Base-by-base conservation (phyloP, 2,329 filamentous ascomycete species). In the Cryphonectria radicalis region DNA sequence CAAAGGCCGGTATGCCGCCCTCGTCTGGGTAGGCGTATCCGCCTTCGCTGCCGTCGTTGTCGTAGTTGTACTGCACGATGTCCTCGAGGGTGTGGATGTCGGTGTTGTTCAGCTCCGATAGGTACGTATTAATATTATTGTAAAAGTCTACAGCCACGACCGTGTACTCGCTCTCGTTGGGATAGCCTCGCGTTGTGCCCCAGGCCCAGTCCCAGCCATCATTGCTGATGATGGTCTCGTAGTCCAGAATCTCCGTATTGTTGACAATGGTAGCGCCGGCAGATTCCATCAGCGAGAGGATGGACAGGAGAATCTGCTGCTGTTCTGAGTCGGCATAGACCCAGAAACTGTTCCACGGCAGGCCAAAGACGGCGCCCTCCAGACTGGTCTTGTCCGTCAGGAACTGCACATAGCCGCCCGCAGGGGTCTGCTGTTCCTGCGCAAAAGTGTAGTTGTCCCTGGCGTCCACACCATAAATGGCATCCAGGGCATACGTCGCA, bases 151-250 rank as follows among this genome's bases (percentile, higher is more conserved):
- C 88, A 78, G 93, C 93, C 74, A 94, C 84, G 65, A 91, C 88
- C 0, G 89, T 92, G 80, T 91, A 93, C 78, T 93, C 91, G 19
- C 90, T 93, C 79, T 93, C 88, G 72, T 93, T 93, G n/a, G 89
- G 81, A 75, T 83, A 89, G 2, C 90, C 90, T 4, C 90, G 86
- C 0, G 83, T 85, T 7, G 81, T 84, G 19, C 91, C 91, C 73
- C 89, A 91, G 76, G 92, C 90, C 87, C 92, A 94, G 79, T 94
- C 84, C 91, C 91, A 94, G n/a, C 90, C 90, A 65, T 87, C 78
- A 0, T 89, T 90, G 43, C 86, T 87, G 17, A 94, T 86, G 35
- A 93, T 87, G 0, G 81, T 87, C 76, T 90, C 79, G 75, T 89
- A 87, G 77, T 89, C 83, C 32, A 89, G 88, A 1, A 94, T 84